Evolutionary conservation across 768 basidiomycete genomes (phyloP).

Genomic region (Pleurotus pulmonarius): DNA sequence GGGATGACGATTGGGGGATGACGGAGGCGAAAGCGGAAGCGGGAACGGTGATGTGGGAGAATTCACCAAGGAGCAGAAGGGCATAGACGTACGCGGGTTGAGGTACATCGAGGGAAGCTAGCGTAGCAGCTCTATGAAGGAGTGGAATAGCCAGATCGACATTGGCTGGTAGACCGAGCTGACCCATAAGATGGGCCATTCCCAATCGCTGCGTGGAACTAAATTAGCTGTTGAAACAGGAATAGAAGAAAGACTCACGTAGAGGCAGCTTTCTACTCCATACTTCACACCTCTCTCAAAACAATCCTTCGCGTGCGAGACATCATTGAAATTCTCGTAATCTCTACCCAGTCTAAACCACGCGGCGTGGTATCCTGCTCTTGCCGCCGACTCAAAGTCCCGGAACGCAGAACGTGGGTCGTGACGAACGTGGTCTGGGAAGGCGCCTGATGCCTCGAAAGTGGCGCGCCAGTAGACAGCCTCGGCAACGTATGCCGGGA

Average conservation of each 20-base stretch:
- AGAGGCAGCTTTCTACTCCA: conserved; percentile 76
- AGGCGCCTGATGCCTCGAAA: conserved; percentile 68
- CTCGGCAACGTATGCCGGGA: conserved; percentile 53
- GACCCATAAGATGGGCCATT: conserved; percentile 89
- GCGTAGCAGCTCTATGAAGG: conserved; percentile 72
- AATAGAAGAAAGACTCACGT: conserved; percentile 46
- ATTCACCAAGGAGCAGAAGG: conserved; percentile 83
- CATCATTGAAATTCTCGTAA: conserved; percentile 85
- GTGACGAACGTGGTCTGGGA: conserved; percentile 57
- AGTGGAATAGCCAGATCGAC: conserved; percentile 61
- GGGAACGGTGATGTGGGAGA: conserved; percentile 59
- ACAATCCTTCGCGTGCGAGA: conserved; percentile 71
- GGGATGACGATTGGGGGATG: conserved; percentile 46
- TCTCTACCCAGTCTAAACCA: conserved; percentile 93
- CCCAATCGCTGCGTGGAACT: conserved; percentile 68
- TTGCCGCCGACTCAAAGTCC: conserved; percentile 82
- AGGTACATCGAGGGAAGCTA: conserved; percentile 70
- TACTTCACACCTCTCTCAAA: conserved; percentile 79
- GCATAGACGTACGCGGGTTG: conserved; percentile 89
- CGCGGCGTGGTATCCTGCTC: conserved; percentile 70
- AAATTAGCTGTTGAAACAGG: conserved; percentile 1
- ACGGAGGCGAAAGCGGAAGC: conserved; percentile 46
- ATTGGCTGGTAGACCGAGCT: conserved; percentile 61
- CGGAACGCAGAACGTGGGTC: conserved; percentile 82
- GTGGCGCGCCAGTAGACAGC: conserved; percentile 75